Conservation (phyloP, 2,329 filamentous ascomycete genomes). For the Juglanconis juglandina region DNA sequence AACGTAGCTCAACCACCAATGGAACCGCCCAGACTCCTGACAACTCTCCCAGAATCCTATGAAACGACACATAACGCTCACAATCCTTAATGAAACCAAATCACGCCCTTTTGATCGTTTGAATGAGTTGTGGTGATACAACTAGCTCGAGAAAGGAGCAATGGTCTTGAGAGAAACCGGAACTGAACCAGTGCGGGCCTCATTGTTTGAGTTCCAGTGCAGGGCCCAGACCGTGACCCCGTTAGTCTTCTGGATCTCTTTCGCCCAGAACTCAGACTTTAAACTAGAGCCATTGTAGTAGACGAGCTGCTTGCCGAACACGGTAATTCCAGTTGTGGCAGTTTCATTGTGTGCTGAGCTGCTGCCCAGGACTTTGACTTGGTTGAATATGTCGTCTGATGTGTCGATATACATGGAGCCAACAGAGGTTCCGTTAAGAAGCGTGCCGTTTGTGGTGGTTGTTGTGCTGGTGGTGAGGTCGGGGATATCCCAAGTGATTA, state of each 20-base stretch:
- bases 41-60: too few species aligned
- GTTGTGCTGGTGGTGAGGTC: neutral
- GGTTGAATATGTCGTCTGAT: neutral
- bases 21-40: too few species aligned
- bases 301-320: slow-evolving; percentile 6
- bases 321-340: neutral
- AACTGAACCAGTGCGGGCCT: neutral
- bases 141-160: neutral
- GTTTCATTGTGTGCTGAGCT: too few species aligned
- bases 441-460: neutral
- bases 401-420: neutral
- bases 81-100: too few species aligned
- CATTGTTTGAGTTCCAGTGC: slow-evolving; percentile 7
- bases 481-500: slow-evolving; percentile 9
- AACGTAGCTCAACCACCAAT: too few species aligned
- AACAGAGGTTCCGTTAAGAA: neutral
- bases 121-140: neutral
- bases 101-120: too few species aligned
- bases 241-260: neutral
- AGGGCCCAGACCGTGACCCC: neutral
- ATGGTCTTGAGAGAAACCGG: slow-evolving; percentile 6
- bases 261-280: slow-evolving; percentile 12
- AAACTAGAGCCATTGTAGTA: neutral
- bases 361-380: neutral
- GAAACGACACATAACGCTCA: too few species aligned